Conservation (phyloP, 2,329 filamentous ascomycete species). For the Hypocreales sp. region DNA sequence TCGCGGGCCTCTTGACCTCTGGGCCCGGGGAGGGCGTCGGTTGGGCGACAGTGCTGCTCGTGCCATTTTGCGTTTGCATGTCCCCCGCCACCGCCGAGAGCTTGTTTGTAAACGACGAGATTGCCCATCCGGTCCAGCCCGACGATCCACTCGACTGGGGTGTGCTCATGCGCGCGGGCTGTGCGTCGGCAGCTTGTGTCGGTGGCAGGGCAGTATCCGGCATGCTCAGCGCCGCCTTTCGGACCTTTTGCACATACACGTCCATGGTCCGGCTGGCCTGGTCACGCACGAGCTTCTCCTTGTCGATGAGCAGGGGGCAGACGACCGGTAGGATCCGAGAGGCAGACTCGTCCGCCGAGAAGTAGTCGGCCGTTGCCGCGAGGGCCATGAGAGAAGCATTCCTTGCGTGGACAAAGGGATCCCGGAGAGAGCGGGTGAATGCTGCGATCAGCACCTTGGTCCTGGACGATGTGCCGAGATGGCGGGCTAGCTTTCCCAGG, state of each 20-base stretch:
- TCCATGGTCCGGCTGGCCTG: slow-evolving; percentile 85
- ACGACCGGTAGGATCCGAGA: slow-evolving; percentile 68
- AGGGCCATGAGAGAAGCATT: slow-evolving; percentile 81
- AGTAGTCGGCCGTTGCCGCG: slow-evolving; percentile 70
- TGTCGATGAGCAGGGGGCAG: slow-evolving; percentile 76
- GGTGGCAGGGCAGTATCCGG: slow-evolving; percentile 67
- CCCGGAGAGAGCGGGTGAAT: slow-evolving; percentile 74
- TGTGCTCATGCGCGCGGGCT: slow-evolving; percentile 61
- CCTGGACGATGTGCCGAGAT: slow-evolving; percentile 62
- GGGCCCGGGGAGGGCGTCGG: slow-evolving; percentile 23
- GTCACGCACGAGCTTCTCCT: slow-evolving; percentile 87
- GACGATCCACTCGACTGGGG: slow-evolving; percentile 45
- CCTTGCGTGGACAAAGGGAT: slow-evolving; percentile 88
- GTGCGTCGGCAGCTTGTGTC: slow-evolving; percentile 33
- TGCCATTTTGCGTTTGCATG: slow-evolving; percentile 48
- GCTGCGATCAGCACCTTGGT: slow-evolving; percentile 87
- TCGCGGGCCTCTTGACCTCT: slow-evolving; percentile 19
- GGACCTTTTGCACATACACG: slow-evolving; percentile 66
- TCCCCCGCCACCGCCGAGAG: slow-evolving; percentile 71
- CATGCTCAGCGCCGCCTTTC: slow-evolving; percentile 62
- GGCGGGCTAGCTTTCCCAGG: slow-evolving; percentile 86
- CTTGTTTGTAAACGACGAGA: slow-evolving; percentile 97
- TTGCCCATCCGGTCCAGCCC: slow-evolving; percentile 88
- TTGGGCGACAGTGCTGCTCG: slow-evolving; percentile 24
- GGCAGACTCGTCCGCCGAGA: slow-evolving; percentile 81